These are phyloP conservation scores for Phialemoniopsis sp. DNA, from an alignment of 2,329 filamentous ascomycete genomes.

Conservation along the genomic window DNA sequence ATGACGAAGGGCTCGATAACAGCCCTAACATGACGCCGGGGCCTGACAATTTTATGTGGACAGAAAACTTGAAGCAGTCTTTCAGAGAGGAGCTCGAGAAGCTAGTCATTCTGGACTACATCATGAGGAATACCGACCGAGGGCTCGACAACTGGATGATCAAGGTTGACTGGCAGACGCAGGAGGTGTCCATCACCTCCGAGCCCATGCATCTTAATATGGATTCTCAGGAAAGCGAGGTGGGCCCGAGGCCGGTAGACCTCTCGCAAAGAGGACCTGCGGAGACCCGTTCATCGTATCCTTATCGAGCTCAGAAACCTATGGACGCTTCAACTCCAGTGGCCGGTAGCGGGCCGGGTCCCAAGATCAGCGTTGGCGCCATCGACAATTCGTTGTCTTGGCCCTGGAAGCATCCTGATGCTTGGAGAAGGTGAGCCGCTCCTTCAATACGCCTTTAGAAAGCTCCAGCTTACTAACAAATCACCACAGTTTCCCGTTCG, in stretches of 20 bases:
- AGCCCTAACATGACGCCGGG: slow-evolving; percentile 22
- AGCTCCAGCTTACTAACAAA: no score
- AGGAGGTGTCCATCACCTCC: slow-evolving; percentile 80
- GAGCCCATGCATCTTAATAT: slow-evolving; percentile 70
- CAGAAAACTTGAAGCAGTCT: slow-evolving; percentile 79
- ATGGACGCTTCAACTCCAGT: slow-evolving; percentile 70
- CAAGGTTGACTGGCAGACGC: slow-evolving; percentile 81
- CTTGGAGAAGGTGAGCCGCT: slow-evolving; percentile 56
- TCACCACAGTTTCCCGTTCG: slow-evolving; percentile 86
- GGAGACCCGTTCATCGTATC: slow-evolving; percentile 45
- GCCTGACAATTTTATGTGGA: slow-evolving; percentile 73
- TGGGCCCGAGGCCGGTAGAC: slow-evolving; percentile 60
- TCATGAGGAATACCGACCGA: slow-evolving; percentile 97
- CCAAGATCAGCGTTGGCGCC: slow-evolving; percentile 75
- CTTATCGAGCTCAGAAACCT: slow-evolving; percentile 75
- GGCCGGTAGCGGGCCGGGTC: slow-evolving; percentile 35
- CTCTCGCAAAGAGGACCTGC: slow-evolving; percentile 34
- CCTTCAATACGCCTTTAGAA: not conserved
- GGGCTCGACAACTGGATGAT: slow-evolving; percentile 99
- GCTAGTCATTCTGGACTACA: slow-evolving; percentile 94
- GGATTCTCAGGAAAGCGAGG: slow-evolving; percentile 44
- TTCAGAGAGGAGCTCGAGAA: slow-evolving; percentile 96
- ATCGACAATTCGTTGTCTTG: slow-evolving; percentile 98
- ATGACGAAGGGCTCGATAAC: slow-evolving; percentile 32
- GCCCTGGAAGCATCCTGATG: slow-evolving; percentile 99